Evolutionary conservation across 1,284 basidiomycete genomes (phyloP).

Genomic region (Trichosporon ovoides): DNA sequence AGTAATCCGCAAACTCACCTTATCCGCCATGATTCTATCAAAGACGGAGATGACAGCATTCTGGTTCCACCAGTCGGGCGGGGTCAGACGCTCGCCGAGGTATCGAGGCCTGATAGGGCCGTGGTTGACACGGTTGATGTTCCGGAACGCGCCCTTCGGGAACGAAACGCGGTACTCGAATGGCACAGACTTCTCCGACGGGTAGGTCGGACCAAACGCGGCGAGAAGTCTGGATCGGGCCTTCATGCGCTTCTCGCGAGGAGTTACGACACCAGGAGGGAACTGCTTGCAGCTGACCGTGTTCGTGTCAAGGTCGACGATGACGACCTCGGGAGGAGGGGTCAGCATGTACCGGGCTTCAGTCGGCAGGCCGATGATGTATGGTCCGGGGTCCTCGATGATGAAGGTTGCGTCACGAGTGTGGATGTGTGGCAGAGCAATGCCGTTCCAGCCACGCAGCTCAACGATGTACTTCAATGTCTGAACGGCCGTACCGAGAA

Average conservation of each 20-base stretch:
- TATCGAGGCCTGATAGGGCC: constrained; percentile 28
- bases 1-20: constrained; percentile 54
- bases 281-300: constrained; percentile 67
- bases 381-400: constrained; percentile 62
- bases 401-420: constrained; percentile 40
- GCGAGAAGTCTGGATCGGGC: constrained; percentile 68
- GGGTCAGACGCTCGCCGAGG: constrained; percentile 59
- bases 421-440: constrained; percentile 80
- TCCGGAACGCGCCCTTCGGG: constrained; percentile 63
- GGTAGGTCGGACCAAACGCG: constrained; percentile 62
- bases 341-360: constrained; percentile 75
- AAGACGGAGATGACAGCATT: constrained; percentile 82
- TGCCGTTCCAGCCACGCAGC: constrained; percentile 86
- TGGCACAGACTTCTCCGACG: constrained; percentile 36
- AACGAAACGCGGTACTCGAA: constrained; percentile 90
- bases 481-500: constrained; percentile 75
- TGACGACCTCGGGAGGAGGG: constrained; percentile 72
- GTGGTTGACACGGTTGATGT: constrained; percentile 41
- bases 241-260: constrained; percentile 75
- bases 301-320: constrained; percentile 73
- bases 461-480: constrained; percentile 91
- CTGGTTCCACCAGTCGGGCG: constrained; percentile 89
- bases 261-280: constrained; percentile 71
- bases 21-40: constrained; percentile 78
- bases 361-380: constrained; percentile 85